Evolutionary conservation across 2,329 filamentous ascomycete genomes (phyloP).

Genomic region (Alternaria metachromatica): DNA sequence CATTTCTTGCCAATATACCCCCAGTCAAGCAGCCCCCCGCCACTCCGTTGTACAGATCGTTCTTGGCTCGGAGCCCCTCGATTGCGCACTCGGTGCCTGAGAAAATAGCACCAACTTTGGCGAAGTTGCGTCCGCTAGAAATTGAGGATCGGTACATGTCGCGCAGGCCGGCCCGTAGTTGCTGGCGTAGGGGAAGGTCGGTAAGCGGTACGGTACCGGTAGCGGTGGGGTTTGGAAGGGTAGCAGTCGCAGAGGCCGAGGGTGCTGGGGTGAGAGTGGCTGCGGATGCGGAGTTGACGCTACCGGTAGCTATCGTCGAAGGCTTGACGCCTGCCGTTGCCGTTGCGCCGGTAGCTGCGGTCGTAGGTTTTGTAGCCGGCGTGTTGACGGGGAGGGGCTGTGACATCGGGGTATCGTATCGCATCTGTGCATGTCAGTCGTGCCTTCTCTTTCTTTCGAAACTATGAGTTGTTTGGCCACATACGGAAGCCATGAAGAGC

Average conservation of each 20-base stretch:
- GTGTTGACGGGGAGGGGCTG: constrained; percentile 44
- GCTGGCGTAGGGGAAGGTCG: constrained; percentile 79
- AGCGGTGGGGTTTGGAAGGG: constrained; percentile 34
- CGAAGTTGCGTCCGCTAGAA: constrained; percentile 90
- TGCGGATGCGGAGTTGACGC: constrained; percentile 6
- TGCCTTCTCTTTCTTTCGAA: not conserved
- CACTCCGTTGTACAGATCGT: constrained; percentile 88
- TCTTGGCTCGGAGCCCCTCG: constrained; percentile 89
- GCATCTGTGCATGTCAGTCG: constrained; percentile 70
- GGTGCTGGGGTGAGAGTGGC: constrained; percentile 3
- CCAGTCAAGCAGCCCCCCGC: constrained; percentile 90
- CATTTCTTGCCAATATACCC: constrained; percentile 83
- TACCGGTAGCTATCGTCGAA: constrained; percentile 5
- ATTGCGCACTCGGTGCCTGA: constrained; percentile 94
- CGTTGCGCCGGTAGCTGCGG: constrained; percentile 51
- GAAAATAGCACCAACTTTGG: constrained; percentile 89
- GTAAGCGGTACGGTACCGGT: constrained; percentile 58
- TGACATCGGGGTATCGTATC: constrained; percentile 91
- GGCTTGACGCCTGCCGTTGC: constrained; percentile 11
- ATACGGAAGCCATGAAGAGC: constrained; percentile 95
- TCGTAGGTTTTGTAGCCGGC: constrained; percentile 32
- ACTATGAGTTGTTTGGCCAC: constrained; percentile 42
- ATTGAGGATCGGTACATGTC: constrained; percentile 90
- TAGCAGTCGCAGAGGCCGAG: constrained; percentile 72
- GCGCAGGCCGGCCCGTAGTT: constrained; percentile 84